Base-by-base conservation (phyloP, 106 monocot genomes). In the Acanthochlamys bracteata region DNA sequence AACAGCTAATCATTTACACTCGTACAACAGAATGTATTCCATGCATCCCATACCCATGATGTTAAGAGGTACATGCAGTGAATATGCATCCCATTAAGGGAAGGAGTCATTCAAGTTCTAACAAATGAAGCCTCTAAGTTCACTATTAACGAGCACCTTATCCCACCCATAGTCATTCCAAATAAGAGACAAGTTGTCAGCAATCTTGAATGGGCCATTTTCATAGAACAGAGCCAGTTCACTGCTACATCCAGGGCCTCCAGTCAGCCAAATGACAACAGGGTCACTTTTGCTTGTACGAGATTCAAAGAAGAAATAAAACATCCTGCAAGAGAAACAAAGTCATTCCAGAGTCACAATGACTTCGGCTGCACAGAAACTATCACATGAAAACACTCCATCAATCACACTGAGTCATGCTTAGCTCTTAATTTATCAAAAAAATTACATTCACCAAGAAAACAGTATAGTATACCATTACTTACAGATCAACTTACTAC, bases 111-210 rank as follows among this genome's bases (percentile, higher is more conserved):
- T 45, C 43, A 45, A 45, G 13, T 13, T 45, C 13, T 13, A 45
- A 45, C 7, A 13, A 45, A 45, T 7, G 13, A 7, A 45, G 43
- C 7, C 43, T 13, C 43, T 19, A 61, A 52, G 12, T 53, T 14
- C 57, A 57, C 24, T 15, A 27, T 39, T 7, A 42, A 60, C 16
- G 16, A 27, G 7, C 66, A 79, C 83, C 79, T 83, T 83, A 61
- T 83, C 83, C 83, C 83, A 83, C 56, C 83, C 83, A 72, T 79
- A 75, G 42, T 75, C 72, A 56, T 79, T 75, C 83, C 83, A 83
- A n/a, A 83, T 26, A 33, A 83, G 78, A 22, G 83, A 83, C 79
- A 83, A 63, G 64, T 83, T 79, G 58, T 83, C 72, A 24, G 83
- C 69, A 65, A 83, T 79, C 12, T 40, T 75, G 60, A 75, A 83